A percentile compares a stretch with the other conserved stretches of the same genome.
Evolutionary conservation across 73 alveolate genomes (phyloP).

Genomic region (Stentor roeselii): DNA sequence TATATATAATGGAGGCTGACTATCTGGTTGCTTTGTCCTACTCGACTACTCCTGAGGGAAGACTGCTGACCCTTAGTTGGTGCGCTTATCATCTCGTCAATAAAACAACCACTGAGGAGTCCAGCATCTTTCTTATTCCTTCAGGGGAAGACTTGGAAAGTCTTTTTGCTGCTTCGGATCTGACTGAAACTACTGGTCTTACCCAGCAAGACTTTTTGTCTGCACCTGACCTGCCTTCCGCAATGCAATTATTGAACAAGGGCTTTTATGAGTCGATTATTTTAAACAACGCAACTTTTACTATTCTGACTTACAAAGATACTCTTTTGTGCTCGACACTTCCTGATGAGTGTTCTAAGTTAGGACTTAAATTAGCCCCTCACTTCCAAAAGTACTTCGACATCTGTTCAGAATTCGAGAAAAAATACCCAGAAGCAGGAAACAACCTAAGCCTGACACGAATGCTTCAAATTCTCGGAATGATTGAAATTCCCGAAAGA

Average conservation of each 20-base stretch:
- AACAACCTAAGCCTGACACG: not conserved
- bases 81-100: not conserved
- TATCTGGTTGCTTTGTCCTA: not conserved
- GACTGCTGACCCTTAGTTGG: not conserved
- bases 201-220: not conserved
- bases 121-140: not conserved
- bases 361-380: conserved; percentile 1
- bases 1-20: no score
- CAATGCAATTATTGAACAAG: not conserved
- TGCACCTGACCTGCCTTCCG: not conserved
- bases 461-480: not conserved
- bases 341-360: not conserved
- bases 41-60: not conserved
- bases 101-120: not conserved
- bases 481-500: not conserved
- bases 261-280: not conserved
- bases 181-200: not conserved
- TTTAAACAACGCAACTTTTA: not conserved
- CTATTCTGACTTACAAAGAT: not conserved
- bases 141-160: not conserved
- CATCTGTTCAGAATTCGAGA: not conserved
- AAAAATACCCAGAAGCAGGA: not conserved
- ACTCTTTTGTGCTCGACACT: not conserved
- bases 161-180: not conserved
- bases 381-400: not conserved